phyloP scores from a whole-genome alignment of 2,329 filamentous ascomycete species.

The Arthrobotrys conoides region DNA sequence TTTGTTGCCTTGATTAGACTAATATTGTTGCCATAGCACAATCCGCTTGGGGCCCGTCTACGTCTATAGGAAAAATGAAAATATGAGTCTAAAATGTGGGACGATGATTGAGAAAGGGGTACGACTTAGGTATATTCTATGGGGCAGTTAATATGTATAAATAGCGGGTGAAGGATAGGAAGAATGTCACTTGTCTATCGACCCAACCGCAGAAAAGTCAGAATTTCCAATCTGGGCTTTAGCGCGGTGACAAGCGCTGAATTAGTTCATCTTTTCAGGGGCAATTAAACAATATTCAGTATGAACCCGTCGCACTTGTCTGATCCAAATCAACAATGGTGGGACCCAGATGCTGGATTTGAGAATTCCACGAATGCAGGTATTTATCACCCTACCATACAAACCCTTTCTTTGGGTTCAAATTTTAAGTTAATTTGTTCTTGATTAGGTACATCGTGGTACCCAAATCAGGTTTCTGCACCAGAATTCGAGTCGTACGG shows the following conservation, averaged over 20 bases:
- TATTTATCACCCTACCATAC: background rate
- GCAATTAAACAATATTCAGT: slow-evolving; percentile 1
- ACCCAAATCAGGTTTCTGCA: slow-evolving; percentile 11
- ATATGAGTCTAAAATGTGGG: slow-evolving; percentile 17
- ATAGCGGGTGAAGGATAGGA: slow-evolving; percentile 11
- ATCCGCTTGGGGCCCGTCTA: slow-evolving; percentile 15
- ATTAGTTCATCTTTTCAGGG: slow-evolving; percentile 2
- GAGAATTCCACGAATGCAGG: slow-evolving; percentile 1
- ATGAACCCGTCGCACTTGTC: slow-evolving; percentile 13
- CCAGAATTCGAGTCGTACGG: background rate
- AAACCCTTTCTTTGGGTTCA: background rate
- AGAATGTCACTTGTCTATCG: slow-evolving; percentile 20
- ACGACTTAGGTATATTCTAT: background rate
- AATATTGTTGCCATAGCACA: slow-evolving; percentile 25
- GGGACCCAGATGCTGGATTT: slow-evolving; percentile 2
- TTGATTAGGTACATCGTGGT: slow-evolving; percentile 12
- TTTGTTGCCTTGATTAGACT: slow-evolving; percentile 12
- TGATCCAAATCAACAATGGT: slow-evolving; percentile 3
- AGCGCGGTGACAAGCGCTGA: slow-evolving; percentile 12
- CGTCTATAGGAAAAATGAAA: slow-evolving; percentile 21
- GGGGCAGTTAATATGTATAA: slow-evolving; percentile 20
- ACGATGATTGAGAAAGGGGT: slow-evolving; percentile 16
- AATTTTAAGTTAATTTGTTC: slow-evolving; percentile 1
- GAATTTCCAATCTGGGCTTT: slow-evolving; percentile 23
- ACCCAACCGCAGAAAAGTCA: slow-evolving; percentile 5